These are phyloP conservation scores for Dryas integrifolia DNA, from an alignment of 331 rosid species.

Conservation along the genomic window DNA sequence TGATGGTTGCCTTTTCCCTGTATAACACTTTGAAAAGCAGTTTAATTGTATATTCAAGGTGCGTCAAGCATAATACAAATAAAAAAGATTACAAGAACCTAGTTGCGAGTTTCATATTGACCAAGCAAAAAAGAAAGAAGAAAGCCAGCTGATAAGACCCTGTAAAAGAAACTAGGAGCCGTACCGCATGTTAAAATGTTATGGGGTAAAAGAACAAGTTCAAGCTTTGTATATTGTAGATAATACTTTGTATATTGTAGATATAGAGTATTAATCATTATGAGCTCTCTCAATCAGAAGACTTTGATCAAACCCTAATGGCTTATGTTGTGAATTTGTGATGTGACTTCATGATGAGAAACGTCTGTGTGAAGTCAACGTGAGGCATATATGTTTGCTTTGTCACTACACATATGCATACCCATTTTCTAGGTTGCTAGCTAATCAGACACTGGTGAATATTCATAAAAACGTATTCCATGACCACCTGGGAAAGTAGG, in stretches of 20 bases:
- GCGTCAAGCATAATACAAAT: constrained; percentile 14
- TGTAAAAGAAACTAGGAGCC: background rate
- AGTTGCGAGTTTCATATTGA: background rate
- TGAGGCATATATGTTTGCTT: background rate
- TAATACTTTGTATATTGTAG: no score
- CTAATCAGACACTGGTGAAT: no score
- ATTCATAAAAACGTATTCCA: background rate
- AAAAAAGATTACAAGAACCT: background rate
- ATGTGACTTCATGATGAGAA: background rate
- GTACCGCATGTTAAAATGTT: background rate
- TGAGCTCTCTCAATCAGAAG: no score
- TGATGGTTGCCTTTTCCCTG: constrained; percentile 10
- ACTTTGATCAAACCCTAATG: background rate
- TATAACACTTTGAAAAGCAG: constrained; percentile 10
- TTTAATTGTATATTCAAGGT: background rate
- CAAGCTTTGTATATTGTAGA: background rate
- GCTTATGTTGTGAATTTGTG: background rate
- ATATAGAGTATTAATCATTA: background rate
- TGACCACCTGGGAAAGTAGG: background rate
- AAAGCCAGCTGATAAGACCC: background rate
- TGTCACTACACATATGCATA: no score
- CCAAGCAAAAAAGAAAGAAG: background rate
- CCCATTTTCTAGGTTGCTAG: no score
- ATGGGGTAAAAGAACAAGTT: background rate
- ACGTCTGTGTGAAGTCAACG: background rate